Evolutionary conservation across 1,284 basidiomycete genomes (phyloP).

Genomic region (Gastroboletus turbinatus): DNA sequence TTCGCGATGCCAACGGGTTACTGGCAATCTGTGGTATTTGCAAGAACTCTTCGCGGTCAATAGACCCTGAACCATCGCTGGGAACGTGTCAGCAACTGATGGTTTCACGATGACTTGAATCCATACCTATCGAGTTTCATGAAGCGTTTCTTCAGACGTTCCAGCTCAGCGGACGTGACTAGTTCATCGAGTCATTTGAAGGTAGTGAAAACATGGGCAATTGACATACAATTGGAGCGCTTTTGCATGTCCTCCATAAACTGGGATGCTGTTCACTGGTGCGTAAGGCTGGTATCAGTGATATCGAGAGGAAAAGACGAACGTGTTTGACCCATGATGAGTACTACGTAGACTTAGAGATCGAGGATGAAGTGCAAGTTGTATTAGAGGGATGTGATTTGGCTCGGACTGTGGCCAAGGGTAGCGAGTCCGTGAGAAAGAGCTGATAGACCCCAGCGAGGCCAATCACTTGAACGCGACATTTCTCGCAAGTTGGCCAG

Average conservation of each 20-base stretch:
- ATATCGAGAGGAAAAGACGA: conserved; percentile 31
- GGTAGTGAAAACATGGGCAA: neutral
- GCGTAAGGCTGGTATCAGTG: conserved; percentile 7
- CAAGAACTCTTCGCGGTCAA: conserved; percentile 98
- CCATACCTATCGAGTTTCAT: conserved; percentile 94
- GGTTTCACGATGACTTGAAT: neutral
- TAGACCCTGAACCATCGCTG: conserved; percentile 94
- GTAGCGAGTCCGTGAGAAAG: conserved; percentile 21
- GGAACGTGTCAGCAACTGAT: conserved; percentile 1
- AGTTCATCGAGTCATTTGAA: conserved; percentile 6
- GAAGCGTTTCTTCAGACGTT: conserved; percentile 96
- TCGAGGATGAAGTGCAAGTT: neutral
- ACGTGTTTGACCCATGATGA: conserved; percentile 77
- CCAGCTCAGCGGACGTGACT: conserved; percentile 92
- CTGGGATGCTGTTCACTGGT: conserved; percentile 64
- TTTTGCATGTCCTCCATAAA: conserved; percentile 94
- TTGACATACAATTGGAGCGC: conserved; percentile 82
- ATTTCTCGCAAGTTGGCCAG: neutral
- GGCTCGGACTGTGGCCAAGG: neutral
- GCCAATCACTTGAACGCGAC: neutral
- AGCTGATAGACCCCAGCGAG: neutral
- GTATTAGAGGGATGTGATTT: neutral
- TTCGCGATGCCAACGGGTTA: conserved; percentile 93
- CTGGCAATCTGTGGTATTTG: conserved; percentile 99
- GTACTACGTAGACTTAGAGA: conserved; percentile 7